Percentiles rank a stretch among this genome's conserved stretches.
phyloP scores from a whole-genome alignment of 192 early-diverging fungal genomes.

The Coemansia brasiliensis region DNA sequence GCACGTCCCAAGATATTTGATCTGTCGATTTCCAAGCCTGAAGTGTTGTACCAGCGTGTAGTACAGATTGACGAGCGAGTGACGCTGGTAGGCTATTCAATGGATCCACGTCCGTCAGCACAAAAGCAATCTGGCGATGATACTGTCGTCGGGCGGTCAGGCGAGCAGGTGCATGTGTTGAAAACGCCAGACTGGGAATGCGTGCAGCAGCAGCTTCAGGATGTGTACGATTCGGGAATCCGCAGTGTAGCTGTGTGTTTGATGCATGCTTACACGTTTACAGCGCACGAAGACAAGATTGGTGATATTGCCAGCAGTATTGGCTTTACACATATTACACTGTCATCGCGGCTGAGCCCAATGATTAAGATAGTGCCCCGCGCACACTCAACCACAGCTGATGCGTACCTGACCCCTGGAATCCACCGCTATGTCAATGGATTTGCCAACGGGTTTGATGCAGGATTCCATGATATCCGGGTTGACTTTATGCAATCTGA shows the following conservation, averaged over 20 bases:
- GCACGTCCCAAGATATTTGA: constrained; percentile 94
- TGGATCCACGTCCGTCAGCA: constrained; percentile 19
- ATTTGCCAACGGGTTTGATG: constrained; percentile 87
- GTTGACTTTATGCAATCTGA: constrained; percentile 99
- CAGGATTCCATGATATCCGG: constrained; percentile 50
- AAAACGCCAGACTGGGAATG: constrained; percentile 59
- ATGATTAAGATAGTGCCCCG: constrained; percentile 96
- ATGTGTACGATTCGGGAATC: constrained; percentile 69
- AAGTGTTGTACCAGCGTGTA: constrained; percentile 78
- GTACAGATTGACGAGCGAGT: constrained; percentile 89
- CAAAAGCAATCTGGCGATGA: neutral
- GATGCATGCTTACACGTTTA: constrained; percentile 93
- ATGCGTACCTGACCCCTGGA: constrained; percentile 93
- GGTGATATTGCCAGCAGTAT: constrained; percentile 65
- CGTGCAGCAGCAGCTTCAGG: constrained; percentile 62
- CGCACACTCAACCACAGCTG: constrained; percentile 83
- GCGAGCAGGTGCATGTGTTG: constrained; percentile 80
- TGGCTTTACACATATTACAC: constrained; percentile 85
- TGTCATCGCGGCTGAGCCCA: constrained; percentile 80
- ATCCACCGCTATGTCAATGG: constrained; percentile 83
- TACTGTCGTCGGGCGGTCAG: constrained; percentile 73
- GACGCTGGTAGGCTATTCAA: constrained; percentile 75
- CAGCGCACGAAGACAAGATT: constrained; percentile 76
- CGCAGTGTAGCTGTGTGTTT: constrained; percentile 89
- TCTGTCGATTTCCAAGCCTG: constrained; percentile 80